Conservation (phyloP, 768 basidiomycete species). For the Pulveroboletus sp. region DNA sequence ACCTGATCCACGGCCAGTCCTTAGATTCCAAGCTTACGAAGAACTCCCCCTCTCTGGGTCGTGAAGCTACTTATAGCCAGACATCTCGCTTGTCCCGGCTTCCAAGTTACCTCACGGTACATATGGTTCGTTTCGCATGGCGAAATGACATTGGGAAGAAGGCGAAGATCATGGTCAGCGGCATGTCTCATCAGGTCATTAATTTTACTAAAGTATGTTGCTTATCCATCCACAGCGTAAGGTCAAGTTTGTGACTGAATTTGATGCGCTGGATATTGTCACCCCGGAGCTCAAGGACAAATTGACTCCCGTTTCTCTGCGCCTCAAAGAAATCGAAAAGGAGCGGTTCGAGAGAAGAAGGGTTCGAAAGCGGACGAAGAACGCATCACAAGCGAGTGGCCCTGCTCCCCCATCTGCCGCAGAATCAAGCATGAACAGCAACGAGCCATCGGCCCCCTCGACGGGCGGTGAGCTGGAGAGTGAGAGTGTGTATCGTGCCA, state of each 20-base stretch:
- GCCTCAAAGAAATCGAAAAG: slow-evolving; percentile 76
- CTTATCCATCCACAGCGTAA: slow-evolving; percentile 48
- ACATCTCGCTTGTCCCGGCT: slow-evolving; percentile 78
- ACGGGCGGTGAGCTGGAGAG: slow-evolving; percentile 44
- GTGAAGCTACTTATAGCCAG: slow-evolving; percentile 78
- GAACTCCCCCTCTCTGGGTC: slow-evolving; percentile 69
- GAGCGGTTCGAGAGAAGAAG: slow-evolving; percentile 81
- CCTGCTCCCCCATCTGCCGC: slow-evolving; percentile 19
- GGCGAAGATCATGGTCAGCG: slow-evolving; percentile 88
- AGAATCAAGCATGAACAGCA: slow-evolving; percentile 39
- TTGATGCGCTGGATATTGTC: slow-evolving; percentile 78
- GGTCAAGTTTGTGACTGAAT: slow-evolving; percentile 89
- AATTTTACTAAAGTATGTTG: neutral
- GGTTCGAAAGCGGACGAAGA: slow-evolving; percentile 71
- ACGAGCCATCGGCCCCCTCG: slow-evolving; percentile 35
- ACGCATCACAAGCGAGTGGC: slow-evolving; percentile 6
- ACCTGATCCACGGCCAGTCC: slow-evolving; percentile 43
- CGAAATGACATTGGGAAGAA: slow-evolving; percentile 85
- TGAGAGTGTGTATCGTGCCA: slow-evolving; percentile 57
- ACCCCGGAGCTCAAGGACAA: slow-evolving; percentile 75
- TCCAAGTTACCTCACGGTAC: slow-evolving; percentile 80
- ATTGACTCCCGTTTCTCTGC: slow-evolving; percentile 63
- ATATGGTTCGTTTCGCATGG: slow-evolving; percentile 98
- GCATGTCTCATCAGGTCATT: neutral
- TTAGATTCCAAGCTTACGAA: slow-evolving; percentile 88